Conservation (phyloP, 495 filamentous ascomycete species). For the Darksidea phi region DNA sequence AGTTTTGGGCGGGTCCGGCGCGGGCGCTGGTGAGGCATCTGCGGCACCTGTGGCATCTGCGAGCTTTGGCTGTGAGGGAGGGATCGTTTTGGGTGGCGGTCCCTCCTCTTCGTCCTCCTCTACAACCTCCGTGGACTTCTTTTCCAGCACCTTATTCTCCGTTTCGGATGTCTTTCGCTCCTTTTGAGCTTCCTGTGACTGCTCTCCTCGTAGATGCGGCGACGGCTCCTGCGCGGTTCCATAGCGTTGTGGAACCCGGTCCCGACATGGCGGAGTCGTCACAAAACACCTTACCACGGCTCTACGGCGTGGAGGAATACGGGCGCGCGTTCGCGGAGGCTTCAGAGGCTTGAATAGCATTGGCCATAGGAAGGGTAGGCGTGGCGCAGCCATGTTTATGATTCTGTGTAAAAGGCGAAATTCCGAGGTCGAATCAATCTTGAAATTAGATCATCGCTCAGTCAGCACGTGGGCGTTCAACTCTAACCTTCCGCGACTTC, state of each 20-base stretch:
- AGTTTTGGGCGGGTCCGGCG: constrained; percentile 31
- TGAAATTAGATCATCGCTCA: no score
- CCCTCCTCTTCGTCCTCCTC: constrained; percentile 34
- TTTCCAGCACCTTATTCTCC: constrained; percentile 17
- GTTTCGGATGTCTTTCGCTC: constrained; percentile 21
- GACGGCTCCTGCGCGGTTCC: constrained; percentile 65
- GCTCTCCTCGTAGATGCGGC: constrained; percentile 34
- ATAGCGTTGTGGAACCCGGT: constrained; percentile 47
- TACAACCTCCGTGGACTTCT: constrained; percentile 15
- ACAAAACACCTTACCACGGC: neutral
- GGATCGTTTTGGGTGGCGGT: neutral
- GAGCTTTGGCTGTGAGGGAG: constrained; percentile 13
- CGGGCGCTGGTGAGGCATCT: constrained; percentile 16
- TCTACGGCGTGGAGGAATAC: neutral
- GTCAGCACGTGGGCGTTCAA: no score
- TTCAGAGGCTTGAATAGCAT: constrained; percentile 35
- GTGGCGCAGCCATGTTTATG: constrained; percentile 39
- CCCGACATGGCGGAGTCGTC: neutral
- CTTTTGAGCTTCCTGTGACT: constrained; percentile 4
- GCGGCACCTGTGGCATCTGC: constrained; percentile 25
- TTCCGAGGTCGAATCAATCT: no score
- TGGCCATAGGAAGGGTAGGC: constrained; percentile 46
- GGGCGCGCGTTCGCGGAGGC: neutral
- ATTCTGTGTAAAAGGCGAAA: no score
- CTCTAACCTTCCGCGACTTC: no score